Evolutionary conservation across 1,284 basidiomycete genomes (phyloP), one percentile per base, ranked within the genome.

Genomic region (Neonothopanus nambi): DNA sequence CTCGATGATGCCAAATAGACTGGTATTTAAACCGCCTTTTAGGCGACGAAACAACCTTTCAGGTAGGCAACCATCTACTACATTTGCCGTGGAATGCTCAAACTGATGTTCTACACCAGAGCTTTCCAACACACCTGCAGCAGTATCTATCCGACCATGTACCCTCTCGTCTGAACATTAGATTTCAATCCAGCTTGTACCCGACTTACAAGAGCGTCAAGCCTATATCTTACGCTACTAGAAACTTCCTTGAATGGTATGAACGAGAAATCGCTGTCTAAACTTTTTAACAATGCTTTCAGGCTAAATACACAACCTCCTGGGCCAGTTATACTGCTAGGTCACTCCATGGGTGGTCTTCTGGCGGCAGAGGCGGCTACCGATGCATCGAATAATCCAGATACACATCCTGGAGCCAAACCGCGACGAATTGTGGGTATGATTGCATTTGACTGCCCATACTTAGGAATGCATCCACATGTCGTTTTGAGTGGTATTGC

Each of bases 261-360:
- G 67, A 63, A 21, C 17, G 35, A 23, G 17, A 23, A 17, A 23
- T 52, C 24, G 48, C 42, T 35, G 26, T 35, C 42, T 45, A 40
- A 24, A 41, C 39, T 52, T 43, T 52, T 42, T 24, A 13, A 52
- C 26, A 47, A 47, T 15, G 23, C 9, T 36, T 21, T 40, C 38
- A 82, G 79, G 80, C 70, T 84, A 5, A 61, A 67, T 20, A 81
- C 76, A 2, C 79, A 81, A 61, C 76, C 78, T 28, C 69, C 74
- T 8, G 80, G 80, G 2, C 77, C 74, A 33, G 77, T 82, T 7
- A 80, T 84, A 49, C 68, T 84, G 1, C 44, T 80, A 1, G 80
- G 75, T 0, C 81, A 84, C 62, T 82, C 81, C 2, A 81, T 84
- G 79, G 81, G 81, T 12, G 81, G 81, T 3, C 69, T 82, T 6